A percentile compares a stretch with the other conserved stretches of the same genome.
These are phyloP conservation scores for Teratosphaeria gauchensis DNA, from an alignment of 2,329 filamentous ascomycete species.

Conservation along the genomic window DNA sequence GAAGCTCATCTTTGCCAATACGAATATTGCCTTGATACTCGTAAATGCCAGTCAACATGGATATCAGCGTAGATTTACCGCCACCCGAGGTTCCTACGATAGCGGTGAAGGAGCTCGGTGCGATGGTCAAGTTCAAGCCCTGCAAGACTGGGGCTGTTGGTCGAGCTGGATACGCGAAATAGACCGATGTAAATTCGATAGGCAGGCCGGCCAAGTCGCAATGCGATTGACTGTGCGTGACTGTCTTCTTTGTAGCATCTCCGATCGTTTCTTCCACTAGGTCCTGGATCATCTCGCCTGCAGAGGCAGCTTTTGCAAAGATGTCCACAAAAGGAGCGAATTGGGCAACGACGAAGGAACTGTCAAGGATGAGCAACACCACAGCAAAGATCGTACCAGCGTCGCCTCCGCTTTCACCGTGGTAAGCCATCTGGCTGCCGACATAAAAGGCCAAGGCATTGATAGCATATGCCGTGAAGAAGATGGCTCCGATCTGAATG, in stretches of 20 bases:
- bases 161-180: slow-evolving; percentile 37
- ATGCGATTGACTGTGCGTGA: slow-evolving; percentile 9
- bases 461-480: slow-evolving; percentile 36
- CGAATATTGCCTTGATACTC: slow-evolving; percentile 31
- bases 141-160: slow-evolving; percentile 32
- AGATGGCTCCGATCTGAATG: slow-evolving; percentile 34
- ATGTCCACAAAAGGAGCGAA: slow-evolving; percentile 54
- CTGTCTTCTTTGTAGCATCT: slow-evolving; percentile 5
- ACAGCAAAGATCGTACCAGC: slow-evolving; percentile 53
- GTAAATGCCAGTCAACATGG: slow-evolving; percentile 34
- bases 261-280: slow-evolving; percentile 28
- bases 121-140: slow-evolving; percentile 27
- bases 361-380: slow-evolving; percentile 55
- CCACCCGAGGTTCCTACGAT: slow-evolving; percentile 37
- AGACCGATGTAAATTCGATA: slow-evolving; percentile 29
- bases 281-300: slow-evolving; percentile 36
- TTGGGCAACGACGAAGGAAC: slow-evolving; percentile 53
- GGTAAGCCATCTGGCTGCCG: slow-evolving; percentile 24
- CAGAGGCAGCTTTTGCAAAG: slow-evolving; percentile 44
- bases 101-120: slow-evolving; percentile 34
- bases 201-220: slow-evolving; percentile 14
- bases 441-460: slow-evolving; percentile 40
- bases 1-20: slow-evolving; percentile 32
- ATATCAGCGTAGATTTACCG: slow-evolving; percentile 36
- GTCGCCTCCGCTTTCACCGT: slow-evolving; percentile 17